Evolutionary conservation across 1,139 yeast species (phyloP).

Genomic region (Suhomyces maxii): DNA sequence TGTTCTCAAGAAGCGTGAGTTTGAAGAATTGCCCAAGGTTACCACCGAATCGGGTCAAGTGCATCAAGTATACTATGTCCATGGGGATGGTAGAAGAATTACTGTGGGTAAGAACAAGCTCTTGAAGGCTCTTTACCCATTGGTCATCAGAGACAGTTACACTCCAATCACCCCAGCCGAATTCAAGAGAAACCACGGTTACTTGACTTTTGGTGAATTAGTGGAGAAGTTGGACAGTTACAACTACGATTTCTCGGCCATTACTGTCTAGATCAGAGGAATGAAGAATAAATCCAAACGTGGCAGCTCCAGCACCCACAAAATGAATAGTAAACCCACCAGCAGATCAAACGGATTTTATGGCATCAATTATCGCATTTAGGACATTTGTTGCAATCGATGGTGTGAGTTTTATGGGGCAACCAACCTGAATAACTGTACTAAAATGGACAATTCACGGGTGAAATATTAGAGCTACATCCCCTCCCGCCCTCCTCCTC

Average conservation of each 20-base stretch:
- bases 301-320: background rate
- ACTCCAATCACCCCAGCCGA: conserved; percentile 44
- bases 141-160: conserved; percentile 49
- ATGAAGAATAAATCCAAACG: conserved; percentile 3
- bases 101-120: conserved; percentile 66
- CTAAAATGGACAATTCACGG: too few relatives aligned
- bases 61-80: conserved; percentile 51
- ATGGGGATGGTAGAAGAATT: conserved; percentile 48
- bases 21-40: conserved; percentile 25
- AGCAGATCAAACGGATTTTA: too few relatives aligned
- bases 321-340: background rate
- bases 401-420: too few relatives aligned
- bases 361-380: too few relatives aligned
- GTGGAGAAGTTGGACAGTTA: conserved; percentile 38
- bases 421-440: too few relatives aligned
- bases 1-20: conserved; percentile 46
- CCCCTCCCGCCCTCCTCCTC: too few relatives aligned
- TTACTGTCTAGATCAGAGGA: conserved; percentile 16
- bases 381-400: too few relatives aligned
- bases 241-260: conserved; percentile 33
- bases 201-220: conserved; percentile 43
- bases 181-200: conserved; percentile 43
- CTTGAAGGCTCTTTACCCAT: conserved; percentile 52
- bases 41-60: conserved; percentile 28
- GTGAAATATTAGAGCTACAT: too few relatives aligned